A percentile compares a stretch with the other conserved stretches of the same genome.
Evolutionary conservation across 2,329 filamentous ascomycete genomes (phyloP).

Genomic region (Thielaviopsis musarum): DNA sequence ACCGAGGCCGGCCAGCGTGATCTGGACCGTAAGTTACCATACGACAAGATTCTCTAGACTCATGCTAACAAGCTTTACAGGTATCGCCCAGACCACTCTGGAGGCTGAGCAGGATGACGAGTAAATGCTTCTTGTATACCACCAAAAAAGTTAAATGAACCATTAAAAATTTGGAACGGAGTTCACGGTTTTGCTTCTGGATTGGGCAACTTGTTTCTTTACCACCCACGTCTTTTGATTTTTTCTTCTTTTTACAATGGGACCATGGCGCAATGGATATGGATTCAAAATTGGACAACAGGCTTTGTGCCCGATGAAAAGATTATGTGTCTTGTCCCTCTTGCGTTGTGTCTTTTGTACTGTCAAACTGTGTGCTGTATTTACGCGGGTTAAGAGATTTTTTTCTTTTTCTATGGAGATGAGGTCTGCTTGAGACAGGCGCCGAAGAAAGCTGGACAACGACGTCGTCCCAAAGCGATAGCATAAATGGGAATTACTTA

Average conservation of each 20-base stretch:
- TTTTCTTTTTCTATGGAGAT: too few relatives aligned
- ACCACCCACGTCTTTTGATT: background rate
- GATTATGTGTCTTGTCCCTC: background rate
- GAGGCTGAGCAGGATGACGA: conserved; percentile 55
- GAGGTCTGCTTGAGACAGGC: too few relatives aligned
- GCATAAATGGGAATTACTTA: too few relatives aligned
- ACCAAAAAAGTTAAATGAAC: conserved; percentile 10
- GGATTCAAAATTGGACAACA: background rate
- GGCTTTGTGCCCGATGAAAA: background rate
- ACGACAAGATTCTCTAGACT: background rate
- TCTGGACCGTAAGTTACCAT: conserved; percentile 56
- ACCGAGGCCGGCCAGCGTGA: conserved; percentile 97
- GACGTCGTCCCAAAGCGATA: too few relatives aligned
- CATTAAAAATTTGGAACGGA: conserved; percentile 6
- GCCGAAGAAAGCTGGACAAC: too few relatives aligned
- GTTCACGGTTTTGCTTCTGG: conserved; percentile 6
- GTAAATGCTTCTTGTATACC: conserved; percentile 26
- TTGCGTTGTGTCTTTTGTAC: background rate
- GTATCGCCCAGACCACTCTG: conserved; percentile 66
- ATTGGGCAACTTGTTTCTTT: conserved; percentile 3
- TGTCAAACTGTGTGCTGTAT: background rate
- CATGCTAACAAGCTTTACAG: conserved; percentile 17
- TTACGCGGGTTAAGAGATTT: background rate
- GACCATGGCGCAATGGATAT: conserved; percentile 1
- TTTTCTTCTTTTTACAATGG: conserved; percentile 1